Evolutionary conservation across 371 early-diverging fungal genomes (phyloP).

Genomic region (Mucor lusitanicus): DNA sequence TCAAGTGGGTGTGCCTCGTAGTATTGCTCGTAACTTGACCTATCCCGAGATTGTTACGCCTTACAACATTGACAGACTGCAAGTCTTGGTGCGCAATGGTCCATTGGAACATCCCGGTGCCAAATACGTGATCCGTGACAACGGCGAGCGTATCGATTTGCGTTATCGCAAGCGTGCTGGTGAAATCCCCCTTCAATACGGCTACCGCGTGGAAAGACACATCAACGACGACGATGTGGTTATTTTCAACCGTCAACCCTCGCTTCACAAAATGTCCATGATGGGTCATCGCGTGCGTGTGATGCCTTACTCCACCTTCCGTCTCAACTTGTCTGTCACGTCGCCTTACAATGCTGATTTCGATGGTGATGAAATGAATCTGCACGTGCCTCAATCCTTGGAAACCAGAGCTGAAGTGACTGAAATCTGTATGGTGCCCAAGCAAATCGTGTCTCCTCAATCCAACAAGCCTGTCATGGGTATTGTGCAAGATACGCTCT

Average conservation of each 20-base stretch:
- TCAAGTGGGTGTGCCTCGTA: constrained; percentile 99
- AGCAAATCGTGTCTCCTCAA: constrained; percentile 98
- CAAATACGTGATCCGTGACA: constrained; percentile 97
- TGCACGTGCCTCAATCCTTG: constrained; percentile 98
- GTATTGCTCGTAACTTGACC: constrained; percentile 98
- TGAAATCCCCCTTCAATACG: constrained; percentile 90
- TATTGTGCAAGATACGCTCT: constrained; percentile 99
- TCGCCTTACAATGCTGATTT: constrained; percentile 99
- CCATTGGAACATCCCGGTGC: constrained; percentile 99
- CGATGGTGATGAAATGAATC: constrained; percentile 99
- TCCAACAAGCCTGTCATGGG: constrained; percentile 99
- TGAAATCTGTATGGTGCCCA: constrained; percentile 97
- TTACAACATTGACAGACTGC: constrained; percentile 95
- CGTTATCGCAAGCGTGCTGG: constrained; percentile 88
- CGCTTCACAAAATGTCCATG: constrained; percentile 99
- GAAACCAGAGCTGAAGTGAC: constrained; percentile 96
- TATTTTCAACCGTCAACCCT: constrained; percentile 99
- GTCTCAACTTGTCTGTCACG: constrained; percentile 98
- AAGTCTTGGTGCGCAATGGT: constrained; percentile 93
- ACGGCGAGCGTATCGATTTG: constrained; percentile 97
- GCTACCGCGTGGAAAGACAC: constrained; percentile 98
- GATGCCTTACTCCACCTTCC: constrained; percentile 99
- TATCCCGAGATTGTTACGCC: constrained; percentile 98
- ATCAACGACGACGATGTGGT: constrained; percentile 97
- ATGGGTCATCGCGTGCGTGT: constrained; percentile 99